Percentiles rank a stretch among this genome's conserved stretches.
phyloP scores from a whole-genome alignment of 768 basidiomycete genomes.

The Rhizopogon vesiculosus region DNA sequence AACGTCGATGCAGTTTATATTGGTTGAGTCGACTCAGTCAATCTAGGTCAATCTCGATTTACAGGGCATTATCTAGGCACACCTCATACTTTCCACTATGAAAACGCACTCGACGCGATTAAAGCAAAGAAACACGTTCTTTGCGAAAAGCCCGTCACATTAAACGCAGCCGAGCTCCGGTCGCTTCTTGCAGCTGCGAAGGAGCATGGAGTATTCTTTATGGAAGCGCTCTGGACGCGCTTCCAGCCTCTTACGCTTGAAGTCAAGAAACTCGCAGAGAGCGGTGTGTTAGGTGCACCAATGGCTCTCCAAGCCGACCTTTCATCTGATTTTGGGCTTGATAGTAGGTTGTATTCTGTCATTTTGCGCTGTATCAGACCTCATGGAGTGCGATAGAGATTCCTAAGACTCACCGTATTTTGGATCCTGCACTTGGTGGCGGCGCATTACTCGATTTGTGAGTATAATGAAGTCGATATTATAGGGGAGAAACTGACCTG shows the following conservation, averaged over 20 bases:
- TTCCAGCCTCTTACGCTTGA: slow-evolving; percentile 69
- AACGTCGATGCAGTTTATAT: slow-evolving; percentile 77
- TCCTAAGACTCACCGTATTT: slow-evolving; percentile 66
- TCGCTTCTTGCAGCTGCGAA: slow-evolving; percentile 71
- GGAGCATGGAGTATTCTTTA: slow-evolving; percentile 78
- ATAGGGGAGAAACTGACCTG: slow-evolving; percentile 2
- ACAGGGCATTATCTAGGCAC: slow-evolving; percentile 46
- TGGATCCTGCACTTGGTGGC: slow-evolving; percentile 77
- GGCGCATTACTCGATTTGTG: slow-evolving; percentile 83
- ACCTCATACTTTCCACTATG: slow-evolving; percentile 82
- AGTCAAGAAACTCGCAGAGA: slow-evolving; percentile 58
- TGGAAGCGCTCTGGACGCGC: slow-evolving; percentile 90
- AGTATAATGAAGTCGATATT: slow-evolving; percentile 19
- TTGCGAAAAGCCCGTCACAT: slow-evolving; percentile 86
- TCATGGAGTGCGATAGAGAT: slow-evolving; percentile 38
- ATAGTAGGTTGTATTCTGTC: slow-evolving; percentile 37
- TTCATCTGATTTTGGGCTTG: slow-evolving; percentile 62
- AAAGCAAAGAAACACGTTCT: slow-evolving; percentile 81
- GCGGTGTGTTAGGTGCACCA: slow-evolving; percentile 61
- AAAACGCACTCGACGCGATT: slow-evolving; percentile 70
- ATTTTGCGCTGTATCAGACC: background rate
- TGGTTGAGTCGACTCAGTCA: slow-evolving; percentile 31
- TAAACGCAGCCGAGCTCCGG: slow-evolving; percentile 70
- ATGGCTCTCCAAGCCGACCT: slow-evolving; percentile 71
- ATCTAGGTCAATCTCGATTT: background rate